phyloP scores from a whole-genome alignment of 2,329 filamentous ascomycete genomes.

The Cladobotryum mycophilum region DNA sequence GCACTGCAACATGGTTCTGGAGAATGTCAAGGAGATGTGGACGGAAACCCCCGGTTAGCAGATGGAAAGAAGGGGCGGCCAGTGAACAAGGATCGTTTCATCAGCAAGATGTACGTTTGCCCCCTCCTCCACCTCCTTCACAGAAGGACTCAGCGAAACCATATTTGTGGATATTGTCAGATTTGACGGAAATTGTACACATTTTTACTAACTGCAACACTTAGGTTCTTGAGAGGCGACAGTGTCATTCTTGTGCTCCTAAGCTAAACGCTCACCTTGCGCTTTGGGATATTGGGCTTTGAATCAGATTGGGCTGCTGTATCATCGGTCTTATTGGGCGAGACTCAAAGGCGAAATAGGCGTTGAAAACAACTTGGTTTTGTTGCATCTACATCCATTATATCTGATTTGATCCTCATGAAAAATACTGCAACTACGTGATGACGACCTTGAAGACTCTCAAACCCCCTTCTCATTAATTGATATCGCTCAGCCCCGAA shows the following conservation, averaged over 20 bases:
- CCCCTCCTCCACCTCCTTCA: too few relatives aligned
- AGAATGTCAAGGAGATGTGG: conserved; percentile 98
- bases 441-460: too few relatives aligned
- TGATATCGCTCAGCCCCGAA: conserved; percentile 58
- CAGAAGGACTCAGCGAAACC: not conserved
- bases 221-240: conserved; percentile 78
- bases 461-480: not conserved
- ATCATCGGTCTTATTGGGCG: conserved; percentile 22
- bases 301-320: conserved; percentile 17
- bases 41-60: conserved; percentile 78
- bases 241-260: conserved; percentile 82
- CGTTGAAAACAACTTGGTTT: conserved; percentile 29
- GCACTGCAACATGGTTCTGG: conserved; percentile 98
- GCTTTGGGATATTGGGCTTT: conserved; percentile 12
- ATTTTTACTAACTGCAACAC: conserved; percentile 16
- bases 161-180: not conserved
- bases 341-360: conserved; percentile 31
- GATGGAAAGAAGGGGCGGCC: conserved; percentile 82
- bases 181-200: not conserved
- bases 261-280: conserved; percentile 44
- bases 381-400: not conserved
- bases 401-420: conserved; percentile 16
- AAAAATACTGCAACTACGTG: not conserved
- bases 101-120: conserved; percentile 81
- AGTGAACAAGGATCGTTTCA: conserved; percentile 97